A percentile compares a stretch with the other conserved stretches of the same genome.
Evolutionary conservation across 805 yeast species (phyloP).

Genomic region (Metschnikowia borealis): DNA sequence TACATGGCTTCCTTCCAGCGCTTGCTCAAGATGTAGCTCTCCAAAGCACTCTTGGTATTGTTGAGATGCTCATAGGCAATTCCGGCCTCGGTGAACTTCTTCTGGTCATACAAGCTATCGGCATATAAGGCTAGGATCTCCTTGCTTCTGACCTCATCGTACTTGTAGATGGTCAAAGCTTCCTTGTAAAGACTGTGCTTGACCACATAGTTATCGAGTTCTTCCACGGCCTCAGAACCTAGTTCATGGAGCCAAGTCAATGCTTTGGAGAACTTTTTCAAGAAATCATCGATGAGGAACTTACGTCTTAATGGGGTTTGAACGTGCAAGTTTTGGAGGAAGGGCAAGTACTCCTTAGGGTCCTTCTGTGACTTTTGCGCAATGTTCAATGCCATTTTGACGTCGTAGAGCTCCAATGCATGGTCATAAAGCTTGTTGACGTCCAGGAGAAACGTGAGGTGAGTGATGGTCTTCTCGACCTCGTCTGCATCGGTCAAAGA

Average conservation of each 20-base stretch:
- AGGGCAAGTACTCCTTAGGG: slow-evolving; percentile 95
- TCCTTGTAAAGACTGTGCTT: slow-evolving; percentile 64
- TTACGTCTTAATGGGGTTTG: slow-evolving; percentile 63
- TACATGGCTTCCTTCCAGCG: slow-evolving; percentile 85
- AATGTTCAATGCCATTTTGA: slow-evolving; percentile 71
- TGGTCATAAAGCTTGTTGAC: slow-evolving; percentile 76
- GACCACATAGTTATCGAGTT: slow-evolving; percentile 64
- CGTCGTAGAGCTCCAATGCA: slow-evolving; percentile 78
- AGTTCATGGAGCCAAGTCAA: slow-evolving; percentile 57
- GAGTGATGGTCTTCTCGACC: slow-evolving; percentile 62
- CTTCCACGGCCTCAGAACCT: slow-evolving; percentile 38
- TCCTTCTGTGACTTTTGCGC: slow-evolving; percentile 98
- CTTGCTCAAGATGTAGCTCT: slow-evolving; percentile 63
- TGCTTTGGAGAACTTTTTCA: slow-evolving; percentile 67
- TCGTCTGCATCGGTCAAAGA: slow-evolving; percentile 44
- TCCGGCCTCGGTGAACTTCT: slow-evolving; percentile 72
- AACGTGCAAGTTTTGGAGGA: slow-evolving; percentile 72
- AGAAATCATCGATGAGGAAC: slow-evolving; percentile 74
- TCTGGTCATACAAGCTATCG: slow-evolving; percentile 48
- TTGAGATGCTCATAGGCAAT: slow-evolving; percentile 68
- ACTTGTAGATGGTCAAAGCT: slow-evolving; percentile 62
- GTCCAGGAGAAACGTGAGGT: slow-evolving; percentile 86
- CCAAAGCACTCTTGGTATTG: slow-evolving; percentile 56
- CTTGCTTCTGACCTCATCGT: slow-evolving; percentile 52
- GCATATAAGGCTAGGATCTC: slow-evolving; percentile 62